A percentile compares a stretch with the other conserved stretches of the same genome.
Conservation (phyloP, 1,139 yeast genomes). For the Sugiyamaella novakii region DNA sequence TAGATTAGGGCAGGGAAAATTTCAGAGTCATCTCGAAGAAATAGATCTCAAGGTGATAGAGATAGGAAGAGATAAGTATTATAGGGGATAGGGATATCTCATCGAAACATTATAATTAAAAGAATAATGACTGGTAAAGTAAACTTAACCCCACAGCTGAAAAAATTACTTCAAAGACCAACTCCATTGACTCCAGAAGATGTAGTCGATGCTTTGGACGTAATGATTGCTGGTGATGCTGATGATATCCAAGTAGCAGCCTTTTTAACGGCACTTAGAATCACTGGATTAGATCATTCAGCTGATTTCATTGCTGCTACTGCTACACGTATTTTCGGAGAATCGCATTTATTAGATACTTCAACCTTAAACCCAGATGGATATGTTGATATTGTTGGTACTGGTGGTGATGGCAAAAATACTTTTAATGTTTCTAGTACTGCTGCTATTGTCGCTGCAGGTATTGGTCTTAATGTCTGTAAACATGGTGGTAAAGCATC, state of each 20-base stretch:
- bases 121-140: constrained; percentile 15
- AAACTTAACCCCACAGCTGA: constrained; percentile 60
- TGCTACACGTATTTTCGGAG: constrained; percentile 66
- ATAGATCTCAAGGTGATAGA: too few species aligned
- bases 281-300: constrained; percentile 76
- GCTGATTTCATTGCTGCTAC: constrained; percentile 86
- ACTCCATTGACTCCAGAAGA: constrained; percentile 63
- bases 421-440: constrained; percentile 96
- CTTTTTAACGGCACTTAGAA: constrained; percentile 73
- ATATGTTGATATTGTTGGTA: constrained; percentile 89
- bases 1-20: too few species aligned
- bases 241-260: constrained; percentile 75
- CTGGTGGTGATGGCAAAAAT: constrained; percentile 98
- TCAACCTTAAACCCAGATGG: constrained; percentile 52
- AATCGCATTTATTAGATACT: constrained; percentile 36
- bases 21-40: too few species aligned
- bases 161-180: constrained; percentile 60
- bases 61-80: too few species aligned
- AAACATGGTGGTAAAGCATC: constrained; percentile 98
- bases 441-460: constrained; percentile 91
- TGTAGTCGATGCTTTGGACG: constrained; percentile 59
- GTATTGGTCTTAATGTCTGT: constrained; percentile 79
- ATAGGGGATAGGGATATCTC: too few species aligned
- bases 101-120: too few species aligned
- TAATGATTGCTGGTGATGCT: constrained; percentile 60